These are phyloP conservation scores for Barnettozyma hawaiiensis DNA, from an alignment of 1,139 yeast species.

Conservation along the genomic window DNA sequence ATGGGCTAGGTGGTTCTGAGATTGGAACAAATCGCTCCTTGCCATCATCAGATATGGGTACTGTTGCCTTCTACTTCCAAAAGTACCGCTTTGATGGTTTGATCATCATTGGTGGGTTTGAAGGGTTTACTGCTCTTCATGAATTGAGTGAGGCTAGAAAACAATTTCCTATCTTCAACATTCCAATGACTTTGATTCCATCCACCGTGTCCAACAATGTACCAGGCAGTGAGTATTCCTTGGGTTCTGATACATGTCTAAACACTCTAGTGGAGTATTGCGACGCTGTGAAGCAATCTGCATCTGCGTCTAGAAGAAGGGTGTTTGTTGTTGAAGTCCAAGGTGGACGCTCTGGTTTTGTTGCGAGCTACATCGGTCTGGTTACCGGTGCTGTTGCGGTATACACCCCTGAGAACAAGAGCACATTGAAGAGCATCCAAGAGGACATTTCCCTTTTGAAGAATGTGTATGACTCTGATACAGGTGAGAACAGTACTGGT, in stretches of 20 bases:
- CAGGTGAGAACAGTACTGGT: conserved; percentile 70
- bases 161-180: conserved; percentile 64
- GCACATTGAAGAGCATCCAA: conserved; percentile 50
- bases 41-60: conserved; percentile 65
- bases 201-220: conserved; percentile 83
- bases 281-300: conserved; percentile 74
- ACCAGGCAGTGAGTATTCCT: conserved; percentile 77
- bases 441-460: conserved; percentile 56
- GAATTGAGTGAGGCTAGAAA: conserved; percentile 59
- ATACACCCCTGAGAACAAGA: conserved; percentile 70
- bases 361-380: conserved; percentile 64
- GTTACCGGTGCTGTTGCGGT: conserved; percentile 72
- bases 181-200: conserved; percentile 74
- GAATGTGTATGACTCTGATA: conserved; percentile 67
- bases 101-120: conserved; percentile 74
- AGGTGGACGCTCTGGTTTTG: conserved; percentile 79
- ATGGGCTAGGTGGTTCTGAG: conserved; percentile 72
- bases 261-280: conserved; percentile 70
- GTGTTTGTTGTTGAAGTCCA: conserved; percentile 82
- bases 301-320: conserved; percentile 72
- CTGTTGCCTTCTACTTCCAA: conserved; percentile 71
- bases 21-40: conserved; percentile 75
- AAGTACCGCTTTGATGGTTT: conserved; percentile 70
- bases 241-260: conserved; percentile 76
- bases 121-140: conserved; percentile 66